Evolutionary conservation across 2,329 filamentous ascomycete species (phyloP), one percentile per base, ranked within the genome.

Genomic region (Emmonsia crescens): DNA sequence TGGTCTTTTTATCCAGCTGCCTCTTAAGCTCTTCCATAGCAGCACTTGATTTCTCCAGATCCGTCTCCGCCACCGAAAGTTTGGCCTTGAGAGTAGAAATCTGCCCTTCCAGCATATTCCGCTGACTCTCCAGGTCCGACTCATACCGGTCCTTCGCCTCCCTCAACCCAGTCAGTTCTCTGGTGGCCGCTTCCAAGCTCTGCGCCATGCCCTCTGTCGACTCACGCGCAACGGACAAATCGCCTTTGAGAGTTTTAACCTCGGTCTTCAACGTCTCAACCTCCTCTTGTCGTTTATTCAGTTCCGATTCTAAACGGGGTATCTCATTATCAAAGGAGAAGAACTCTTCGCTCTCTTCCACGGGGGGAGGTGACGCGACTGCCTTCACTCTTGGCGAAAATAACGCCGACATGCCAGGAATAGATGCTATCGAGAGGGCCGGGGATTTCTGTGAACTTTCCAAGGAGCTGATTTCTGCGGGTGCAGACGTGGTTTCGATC

Each of bases 281-380:
- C 73, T 93, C 86, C 49, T 84, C 82, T 12, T 86, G 79, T 68
- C 88, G 89, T 61, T 86, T 82, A 59, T 85, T 81, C 3, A 94
- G 74, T 66, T 94, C 88, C 1, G 83, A 81, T 69, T 95, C 88
- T n/a, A 96, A 77, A 60, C 89, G 85, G 2, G 89, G 89, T 16
- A 95, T 80, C 74, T 97, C 93, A 58, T 88, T 87, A 62, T 97
- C 92, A 68, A 91, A 95, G 0, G 91, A 96, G 75, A 96, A 96
- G 75, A 96, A 88, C 57, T 96, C 89, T 65, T 92, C 89, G 29
- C 75, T 72, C 19, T 74, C 73, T 51, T 65, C 61, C 14, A 52
- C 58, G 4, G 63, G 64, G 31, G 71, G 65, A 8, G 70, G 67
- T 14, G 74, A 70, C 56, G 69, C 71, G 12, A 69, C 59, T 1